Base-by-base conservation (phyloP, 768 basidiomycete genomes). In the Daedaleopsis sinensis region DNA sequence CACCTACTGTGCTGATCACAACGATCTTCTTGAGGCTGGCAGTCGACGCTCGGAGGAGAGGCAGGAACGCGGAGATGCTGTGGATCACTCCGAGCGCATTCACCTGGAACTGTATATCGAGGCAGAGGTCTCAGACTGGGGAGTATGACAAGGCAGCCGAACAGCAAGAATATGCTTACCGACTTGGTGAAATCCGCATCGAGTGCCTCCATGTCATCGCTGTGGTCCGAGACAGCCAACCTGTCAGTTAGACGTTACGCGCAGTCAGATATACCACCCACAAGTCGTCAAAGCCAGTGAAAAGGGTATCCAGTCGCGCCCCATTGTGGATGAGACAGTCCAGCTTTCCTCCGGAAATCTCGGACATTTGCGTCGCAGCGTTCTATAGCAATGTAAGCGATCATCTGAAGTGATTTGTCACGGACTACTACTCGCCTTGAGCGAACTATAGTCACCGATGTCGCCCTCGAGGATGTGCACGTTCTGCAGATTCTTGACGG, bases 281-380 rank as follows among this genome's bases (percentile, higher is more conserved):
- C 71, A 69, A 73, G 52, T 48, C 52, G 53, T 65, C 63, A 13
- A 72, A 55, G 15, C 58, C 66, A 21, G 50, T 52, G 48, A 51
- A 19, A 39, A 18, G 27, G 32, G 52, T 52, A 23, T 69, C 66
- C 13, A 65, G 49, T 23, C 47, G 63, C 11, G 67, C 74, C 18
- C 76, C 77, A 46, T 78, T 77, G 61, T 76, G 75, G 51, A 77
- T 75, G 53, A 76, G 65, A 37, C 65, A 65, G 55, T 77, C 75
- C 12, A 78, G 59, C 37, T 62, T 70, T 12, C 74, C 72, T 16
- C 73, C 72, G 11, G 71, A 71, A 44, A 69, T n/a, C 10, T 57
- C 65, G 3, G 69, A 52, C 1, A 71, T 62, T 16, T 65, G 64
- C 15, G 61, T 59, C 1, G 73, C 72, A 12, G 71, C 70, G 48